Base-by-base conservation (phyloP, 768 basidiomycete genomes). In the Podaxis sp. region DNA sequence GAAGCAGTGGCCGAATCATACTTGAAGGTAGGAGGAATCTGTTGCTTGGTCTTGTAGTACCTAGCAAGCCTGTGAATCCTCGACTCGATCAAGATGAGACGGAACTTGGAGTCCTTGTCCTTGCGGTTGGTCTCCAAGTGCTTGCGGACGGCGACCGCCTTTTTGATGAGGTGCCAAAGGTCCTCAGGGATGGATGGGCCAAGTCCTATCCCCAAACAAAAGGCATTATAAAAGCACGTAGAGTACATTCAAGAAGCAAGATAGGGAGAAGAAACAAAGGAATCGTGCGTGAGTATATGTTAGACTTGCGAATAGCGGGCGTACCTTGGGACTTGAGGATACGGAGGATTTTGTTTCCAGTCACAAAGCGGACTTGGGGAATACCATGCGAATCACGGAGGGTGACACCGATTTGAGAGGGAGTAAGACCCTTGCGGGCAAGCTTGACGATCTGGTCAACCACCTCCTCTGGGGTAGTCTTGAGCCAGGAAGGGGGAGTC, bases 151-250 rank as follows among this genome's bases (percentile, higher is more conserved):
- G 93, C 85, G 74, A 99, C 95, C 77, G 96, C 96, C 89, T 98
- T 99, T 89, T 98, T 98, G 87, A 99, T 90, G 79, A 97, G 89
- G 87, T 95, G 90, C 91, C 94, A 97, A 66, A 98, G 91, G 86
- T 97, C 96, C 87, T 99, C 96, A 71, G 96, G 96, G 82, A 99
- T 93, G 80, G 88, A 85, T 73, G 96, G 95, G 77, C 89, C 95
- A 81, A 99, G 92, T 80, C 93, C 95, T 96, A 80, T 82, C 77
- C 78, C 77, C 80, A 81, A 80, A 83, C 76, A 81, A 82, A 82
- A 79, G 79, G 78, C 68, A 69, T 72, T 62, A 67, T 68, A 70
- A 66, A 65, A 40, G 63, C 57, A 58, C 53, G 66, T 38, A 52
- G 58, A 64, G 62, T 64, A 63, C 65, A 60, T 42, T 52, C 52